Evolutionary conservation across 225 moss, liverwort and hornwort species (phyloP).

Genomic region (Anthoceros angustus): DNA sequence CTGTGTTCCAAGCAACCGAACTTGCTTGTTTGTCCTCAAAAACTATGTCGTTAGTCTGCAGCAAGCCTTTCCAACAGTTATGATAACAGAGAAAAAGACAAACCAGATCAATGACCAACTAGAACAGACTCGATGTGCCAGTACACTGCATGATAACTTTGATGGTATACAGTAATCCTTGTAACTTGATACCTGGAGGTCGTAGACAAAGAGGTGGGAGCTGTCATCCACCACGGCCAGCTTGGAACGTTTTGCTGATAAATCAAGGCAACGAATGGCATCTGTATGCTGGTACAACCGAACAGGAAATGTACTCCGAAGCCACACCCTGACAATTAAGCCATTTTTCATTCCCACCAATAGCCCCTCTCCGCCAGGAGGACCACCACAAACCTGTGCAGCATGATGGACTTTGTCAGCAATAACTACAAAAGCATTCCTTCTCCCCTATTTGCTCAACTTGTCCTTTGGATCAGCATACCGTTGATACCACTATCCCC

Average conservation of each 20-base stretch:
- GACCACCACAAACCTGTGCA: slow-evolving; percentile 72
- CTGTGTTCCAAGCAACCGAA: slow-evolving; percentile 88
- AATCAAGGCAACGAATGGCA: slow-evolving; percentile 87
- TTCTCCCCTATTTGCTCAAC: too few relatives aligned
- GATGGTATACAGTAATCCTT: too few relatives aligned
- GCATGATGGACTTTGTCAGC: not conserved
- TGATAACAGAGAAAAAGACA: not conserved
- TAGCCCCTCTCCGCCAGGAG: slow-evolving; percentile 69
- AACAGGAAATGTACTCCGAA: slow-evolving; percentile 61
- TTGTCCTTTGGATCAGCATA: too few relatives aligned
- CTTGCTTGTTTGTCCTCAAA: slow-evolving; percentile 73
- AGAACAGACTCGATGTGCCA: not conserved
- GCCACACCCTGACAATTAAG: slow-evolving; percentile 82
- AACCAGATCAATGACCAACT: not conserved
- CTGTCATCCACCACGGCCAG: slow-evolving; percentile 85
- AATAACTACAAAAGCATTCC: not conserved
- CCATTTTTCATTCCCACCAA: slow-evolving; percentile 93
- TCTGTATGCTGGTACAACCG: slow-evolving; percentile 67
- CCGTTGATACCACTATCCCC: too few relatives aligned
- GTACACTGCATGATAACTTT: not conserved
- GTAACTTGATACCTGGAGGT: slow-evolving; percentile 47
- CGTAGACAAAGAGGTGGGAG: slow-evolving; percentile 59
- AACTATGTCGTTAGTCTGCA: slow-evolving; percentile 57
- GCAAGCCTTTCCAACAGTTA: not conserved
- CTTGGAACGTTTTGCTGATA: slow-evolving; percentile 47